Base-by-base conservation (phyloP, 2,329 filamentous ascomycete species). In the Aspergillus floridensis region DNA sequence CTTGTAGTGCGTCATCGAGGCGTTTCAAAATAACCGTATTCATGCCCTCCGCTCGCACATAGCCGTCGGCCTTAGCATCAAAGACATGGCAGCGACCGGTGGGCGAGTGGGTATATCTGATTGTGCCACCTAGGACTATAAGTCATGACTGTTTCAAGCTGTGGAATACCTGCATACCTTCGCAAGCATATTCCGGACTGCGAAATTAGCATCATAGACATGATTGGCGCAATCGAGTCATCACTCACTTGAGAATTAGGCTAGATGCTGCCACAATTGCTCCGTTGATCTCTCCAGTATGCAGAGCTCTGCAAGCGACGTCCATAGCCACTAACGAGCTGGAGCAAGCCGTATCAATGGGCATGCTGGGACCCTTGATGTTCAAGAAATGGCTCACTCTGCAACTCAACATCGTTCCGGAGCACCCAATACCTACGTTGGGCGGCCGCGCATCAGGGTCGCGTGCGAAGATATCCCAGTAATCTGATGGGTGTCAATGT, bases 311-410 rank as follows among this genome's bases (percentile, higher is more conserved):
- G 6, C 73, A 68, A 0, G 73, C 74, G 16, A 65, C 51, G 47
- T 72, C 65, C 8, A 72, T 24, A 1, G 61, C 63, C 4, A 69
- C 61, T 11, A 79, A 59, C 51, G 66, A 70, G 1, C 73, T 73
- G 1, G 74, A 77, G 57, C 77, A 80, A 3, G 76, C 77, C 0
- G 77, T 79, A 26, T 79, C 75, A 38, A 79, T 66, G 1, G 74
- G 76, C 60, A 75, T 67, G 21, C 63, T 69, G 0, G 76, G 71
- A 1, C 77, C 76, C 6, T 71, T 65, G 60, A 71, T 68, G 59
- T 76, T 67, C 59, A 76, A 77, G 53, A 75, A 75, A 63, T 73
- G 69, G 3, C 66, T 70, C 31, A 72, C 63, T 11, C 71, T 65
- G 57, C 74, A 75, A 10, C 72, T 66, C 14, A 75, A 51, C 16